phyloP scores from a whole-genome alignment of 306 rosid genomes.

The Adenanthera pavonina region DNA sequence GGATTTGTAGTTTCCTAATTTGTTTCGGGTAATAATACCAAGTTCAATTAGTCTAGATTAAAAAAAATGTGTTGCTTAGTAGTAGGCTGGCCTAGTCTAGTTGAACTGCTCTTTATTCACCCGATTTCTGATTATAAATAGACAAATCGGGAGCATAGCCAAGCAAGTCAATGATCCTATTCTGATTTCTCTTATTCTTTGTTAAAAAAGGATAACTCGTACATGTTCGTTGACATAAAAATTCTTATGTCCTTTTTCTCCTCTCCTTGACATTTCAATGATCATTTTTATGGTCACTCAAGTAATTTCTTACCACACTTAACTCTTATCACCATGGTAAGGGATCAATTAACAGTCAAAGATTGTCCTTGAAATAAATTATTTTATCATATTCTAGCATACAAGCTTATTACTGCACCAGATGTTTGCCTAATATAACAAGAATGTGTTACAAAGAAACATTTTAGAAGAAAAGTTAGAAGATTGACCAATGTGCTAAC shows the following conservation, averaged over 20 bases:
- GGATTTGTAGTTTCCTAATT: no score
- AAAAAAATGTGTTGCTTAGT: background rate
- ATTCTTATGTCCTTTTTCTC: background rate
- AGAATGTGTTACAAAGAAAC: conserved; percentile 12
- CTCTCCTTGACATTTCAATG: background rate
- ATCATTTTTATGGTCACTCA: background rate
- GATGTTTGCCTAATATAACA: conserved; percentile 61
- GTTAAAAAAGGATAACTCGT: background rate
- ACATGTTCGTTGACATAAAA: background rate
- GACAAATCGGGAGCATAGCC: background rate
- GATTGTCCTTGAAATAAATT: no score
- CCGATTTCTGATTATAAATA: background rate
- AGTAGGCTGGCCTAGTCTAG: background rate
- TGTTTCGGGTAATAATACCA: no score
- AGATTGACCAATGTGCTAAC: conserved; percentile 20
- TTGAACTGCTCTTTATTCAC: background rate
- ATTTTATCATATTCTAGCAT: background rate
- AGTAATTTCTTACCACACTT: background rate
- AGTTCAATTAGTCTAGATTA: no score
- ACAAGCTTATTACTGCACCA: conserved; percentile 83
- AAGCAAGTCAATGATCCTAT: background rate
- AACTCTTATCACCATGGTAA: background rate
- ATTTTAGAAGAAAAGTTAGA: background rate
- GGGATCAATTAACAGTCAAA: no score
- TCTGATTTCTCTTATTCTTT: background rate